Evolutionary conservation across 2,329 filamentous ascomycete genomes (phyloP).

Genomic region (Phaeosphaeriaceae sp.): DNA sequence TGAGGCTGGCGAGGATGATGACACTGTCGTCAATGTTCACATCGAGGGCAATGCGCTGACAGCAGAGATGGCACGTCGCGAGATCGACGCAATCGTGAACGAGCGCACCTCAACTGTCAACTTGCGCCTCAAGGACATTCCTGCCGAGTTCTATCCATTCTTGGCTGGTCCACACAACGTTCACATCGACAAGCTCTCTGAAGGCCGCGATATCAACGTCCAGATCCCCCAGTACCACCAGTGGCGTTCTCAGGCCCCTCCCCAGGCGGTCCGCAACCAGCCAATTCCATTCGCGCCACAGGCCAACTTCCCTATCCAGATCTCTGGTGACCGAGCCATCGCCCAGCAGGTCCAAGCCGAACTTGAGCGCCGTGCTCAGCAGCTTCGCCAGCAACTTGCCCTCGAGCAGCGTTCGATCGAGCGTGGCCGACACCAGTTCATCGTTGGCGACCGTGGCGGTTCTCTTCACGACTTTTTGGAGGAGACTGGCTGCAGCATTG

Average conservation of each 20-base stretch:
- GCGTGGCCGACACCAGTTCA: conserved; percentile 90
- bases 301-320: conserved; percentile 77
- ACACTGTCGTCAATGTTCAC: conserved; percentile 78
- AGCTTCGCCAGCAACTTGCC: conserved; percentile 77
- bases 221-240: conserved; percentile 83
- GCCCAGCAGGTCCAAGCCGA: conserved; percentile 81
- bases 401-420: conserved; percentile 83
- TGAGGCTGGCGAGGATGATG: conserved; percentile 81
- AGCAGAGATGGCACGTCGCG: conserved; percentile 80
- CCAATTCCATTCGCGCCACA: conserved; percentile 74
- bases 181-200: conserved; percentile 71
- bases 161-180: conserved; percentile 81
- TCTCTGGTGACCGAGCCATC: conserved; percentile 83
- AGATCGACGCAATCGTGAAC: conserved; percentile 85
- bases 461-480: conserved; percentile 85
- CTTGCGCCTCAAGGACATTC: conserved; percentile 81
- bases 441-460: conserved; percentile 83
- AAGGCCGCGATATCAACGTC: conserved; percentile 77
- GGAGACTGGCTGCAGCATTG: conserved; percentile 87
- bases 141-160: conserved; percentile 94
- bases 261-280: conserved; percentile 68
- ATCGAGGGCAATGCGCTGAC: conserved; percentile 93
- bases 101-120: conserved; percentile 84
- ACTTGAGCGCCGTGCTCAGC: conserved; percentile 78
- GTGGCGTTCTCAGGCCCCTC: conserved; percentile 72